A percentile compares a stretch with the other conserved stretches of the same genome.
These are phyloP conservation scores for Salix koriyanagi DNA, from an alignment of 345 rosid genomes.

Conservation along the genomic window DNA sequence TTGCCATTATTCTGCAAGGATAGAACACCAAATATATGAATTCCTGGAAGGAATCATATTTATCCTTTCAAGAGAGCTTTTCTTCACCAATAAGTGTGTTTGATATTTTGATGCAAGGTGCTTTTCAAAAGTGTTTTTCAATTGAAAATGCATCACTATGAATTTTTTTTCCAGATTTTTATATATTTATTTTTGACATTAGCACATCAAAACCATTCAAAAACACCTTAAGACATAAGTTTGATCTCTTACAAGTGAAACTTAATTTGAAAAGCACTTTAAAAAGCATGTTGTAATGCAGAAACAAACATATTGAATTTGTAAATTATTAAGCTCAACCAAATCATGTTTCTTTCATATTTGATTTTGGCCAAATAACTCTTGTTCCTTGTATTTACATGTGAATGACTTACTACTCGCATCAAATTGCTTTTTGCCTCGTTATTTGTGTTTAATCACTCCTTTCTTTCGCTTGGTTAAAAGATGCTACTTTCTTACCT, in stretches of 20 bases:
- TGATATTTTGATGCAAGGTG: too few relatives aligned
- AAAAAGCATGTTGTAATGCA: too few relatives aligned
- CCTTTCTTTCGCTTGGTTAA: not conserved
- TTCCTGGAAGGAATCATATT: not conserved
- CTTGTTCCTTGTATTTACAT: not conserved
- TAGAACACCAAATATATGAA: not conserved
- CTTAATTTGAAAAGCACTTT: too few relatives aligned
- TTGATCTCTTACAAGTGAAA: too few relatives aligned
- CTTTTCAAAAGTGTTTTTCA: too few relatives aligned
- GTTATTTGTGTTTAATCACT: not conserved
- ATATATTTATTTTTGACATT: too few relatives aligned
- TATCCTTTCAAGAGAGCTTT: not conserved
- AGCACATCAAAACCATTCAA: too few relatives aligned
- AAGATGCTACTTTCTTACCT: not conserved
- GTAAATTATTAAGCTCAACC: not conserved
- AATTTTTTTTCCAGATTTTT: too few relatives aligned
- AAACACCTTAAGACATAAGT: too few relatives aligned
- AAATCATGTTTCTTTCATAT: not conserved
- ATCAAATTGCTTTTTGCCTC: not conserved
- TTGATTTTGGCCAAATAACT: not conserved
- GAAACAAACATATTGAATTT: not conserved
- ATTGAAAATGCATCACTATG: too few relatives aligned
- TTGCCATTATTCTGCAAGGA: not conserved
- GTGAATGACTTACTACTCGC: not conserved
- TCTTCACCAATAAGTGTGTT: not conserved